Conservation (phyloP, 805 yeast species). For the Metschnikowia vanudenii region DNA sequence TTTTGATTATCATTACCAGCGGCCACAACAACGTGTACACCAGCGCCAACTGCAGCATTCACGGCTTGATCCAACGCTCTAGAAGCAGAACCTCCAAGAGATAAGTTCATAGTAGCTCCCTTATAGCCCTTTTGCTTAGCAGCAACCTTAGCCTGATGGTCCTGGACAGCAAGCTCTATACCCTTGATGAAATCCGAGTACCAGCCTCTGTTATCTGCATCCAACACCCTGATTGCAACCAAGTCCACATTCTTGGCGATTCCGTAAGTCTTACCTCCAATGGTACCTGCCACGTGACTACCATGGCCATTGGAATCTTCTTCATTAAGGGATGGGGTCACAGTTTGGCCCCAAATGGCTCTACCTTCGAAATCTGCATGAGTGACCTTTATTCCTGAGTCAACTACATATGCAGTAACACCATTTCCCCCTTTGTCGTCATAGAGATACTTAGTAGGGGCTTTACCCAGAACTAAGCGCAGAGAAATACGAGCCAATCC, state of each 20-base stretch:
- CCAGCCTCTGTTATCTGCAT: constrained; percentile 77
- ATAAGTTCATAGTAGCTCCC: constrained; percentile 89
- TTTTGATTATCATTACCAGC: constrained; percentile 94
- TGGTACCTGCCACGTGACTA: constrained; percentile 54
- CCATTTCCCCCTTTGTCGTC: constrained; percentile 65
- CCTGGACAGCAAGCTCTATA: constrained; percentile 76
- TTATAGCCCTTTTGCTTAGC: constrained; percentile 64
- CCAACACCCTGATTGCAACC: constrained; percentile 80
- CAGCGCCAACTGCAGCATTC: constrained; percentile 84
- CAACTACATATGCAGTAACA: constrained; percentile 83
- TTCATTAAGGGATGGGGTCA: constrained; percentile 24
- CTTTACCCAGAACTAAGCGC: no score
- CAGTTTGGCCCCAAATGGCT: constrained; percentile 91
- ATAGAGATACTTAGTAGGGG: no score
- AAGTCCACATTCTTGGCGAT: constrained; percentile 77
- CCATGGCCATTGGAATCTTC: constrained; percentile 53
- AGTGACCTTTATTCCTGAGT: constrained; percentile 72
- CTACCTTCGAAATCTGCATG: constrained; percentile 82
- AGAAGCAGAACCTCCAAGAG: constrained; percentile 90
- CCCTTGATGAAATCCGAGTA: constrained; percentile 85
- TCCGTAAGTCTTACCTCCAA: constrained; percentile 63
- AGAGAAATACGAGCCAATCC: constrained; percentile 81
- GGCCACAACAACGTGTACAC: constrained; percentile 90
- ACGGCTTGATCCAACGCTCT: constrained; percentile 84
- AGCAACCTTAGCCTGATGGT: constrained; percentile 56